Base-by-base conservation (phyloP, 2,329 filamentous ascomycete species). In the Aureobasidium melanogenum region DNA sequence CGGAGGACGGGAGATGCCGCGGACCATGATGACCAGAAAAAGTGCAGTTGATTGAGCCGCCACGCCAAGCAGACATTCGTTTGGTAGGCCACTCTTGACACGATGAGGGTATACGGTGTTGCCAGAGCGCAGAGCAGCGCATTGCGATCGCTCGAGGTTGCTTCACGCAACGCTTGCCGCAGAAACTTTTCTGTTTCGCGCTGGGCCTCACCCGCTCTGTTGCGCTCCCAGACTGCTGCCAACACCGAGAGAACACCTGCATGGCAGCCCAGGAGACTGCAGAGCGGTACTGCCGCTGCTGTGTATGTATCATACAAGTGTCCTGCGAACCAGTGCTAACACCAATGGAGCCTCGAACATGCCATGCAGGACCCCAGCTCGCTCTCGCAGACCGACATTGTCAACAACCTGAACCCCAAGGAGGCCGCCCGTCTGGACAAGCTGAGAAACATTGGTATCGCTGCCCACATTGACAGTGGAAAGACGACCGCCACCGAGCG, bases 401-500 rank as follows among this genome's bases (percentile, higher is more conserved):
- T 91, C 58, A 85, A 88, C 67, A 92, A 91, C 71, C 87, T 97
- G 75, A 84, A 86, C 68, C 85, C 89, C 34, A 83, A 86, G 63
- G 94, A 99, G 77, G 86, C 84, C 62, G 82, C 85, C 64, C 85
- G 93, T 64, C 76, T 99, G 65, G 84, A 88, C 57, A 85, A 83
- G 77, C 89, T 97, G 63, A 86, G 94, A 66, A 99, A 99, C 75
- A 99, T 99, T 75, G 94, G 94, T 77, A 99, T 99, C 79, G 94
- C 94, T 70, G 88, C 94, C 67, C 94, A 99, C 74, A 99, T 99
- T 73, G 94, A 99, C 79, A 96, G 91, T 71, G 94, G 94, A 69
- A 99, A 99, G 79, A 99, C 94, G 38, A 99, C 94, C 39, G 89
- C 86, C 64, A 97, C 92, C 61, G 94, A 99, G 78, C 89, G 94